Percentiles rank a stretch among this genome's conserved stretches.
Evolutionary conservation across 148 eudicot genomes (phyloP).

Genomic region (Rhododendron vialii): DNA sequence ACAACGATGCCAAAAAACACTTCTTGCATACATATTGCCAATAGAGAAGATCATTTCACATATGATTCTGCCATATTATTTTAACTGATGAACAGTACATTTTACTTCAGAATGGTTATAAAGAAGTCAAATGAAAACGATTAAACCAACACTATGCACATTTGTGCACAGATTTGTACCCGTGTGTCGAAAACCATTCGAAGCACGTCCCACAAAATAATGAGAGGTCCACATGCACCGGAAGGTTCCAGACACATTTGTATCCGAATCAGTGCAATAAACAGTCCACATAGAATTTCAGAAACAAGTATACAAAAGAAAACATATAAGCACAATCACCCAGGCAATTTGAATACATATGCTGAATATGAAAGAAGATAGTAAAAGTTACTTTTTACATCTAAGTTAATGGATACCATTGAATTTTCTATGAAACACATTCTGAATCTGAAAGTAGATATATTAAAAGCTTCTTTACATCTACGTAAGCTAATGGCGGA

Average conservation of each 20-base stretch:
- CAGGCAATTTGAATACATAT: not conserved
- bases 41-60: not conserved
- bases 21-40: not conserved
- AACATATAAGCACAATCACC: not conserved
- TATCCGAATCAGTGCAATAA: not conserved
- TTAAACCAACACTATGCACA: not conserved
- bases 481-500: constrained; percentile 3
- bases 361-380: not conserved
- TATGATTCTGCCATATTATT: not conserved
- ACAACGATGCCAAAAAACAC: not conserved
- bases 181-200: not conserved
- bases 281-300: not conserved
- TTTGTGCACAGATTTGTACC: not conserved
- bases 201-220: not conserved
- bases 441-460: not conserved
- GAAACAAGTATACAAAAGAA: not conserved
- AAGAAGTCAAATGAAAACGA: too few species aligned
- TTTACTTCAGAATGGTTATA: not conserved
- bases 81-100: not conserved
- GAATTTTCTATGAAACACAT: not conserved
- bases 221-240: not conserved
- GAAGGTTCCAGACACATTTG: not conserved
- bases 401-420: not conserved
- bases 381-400: not conserved
- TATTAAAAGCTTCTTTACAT: constrained; percentile 2